Evolutionary conservation across 73 alveolate species (phyloP).

Genomic region (Symbiodinium natans): DNA sequence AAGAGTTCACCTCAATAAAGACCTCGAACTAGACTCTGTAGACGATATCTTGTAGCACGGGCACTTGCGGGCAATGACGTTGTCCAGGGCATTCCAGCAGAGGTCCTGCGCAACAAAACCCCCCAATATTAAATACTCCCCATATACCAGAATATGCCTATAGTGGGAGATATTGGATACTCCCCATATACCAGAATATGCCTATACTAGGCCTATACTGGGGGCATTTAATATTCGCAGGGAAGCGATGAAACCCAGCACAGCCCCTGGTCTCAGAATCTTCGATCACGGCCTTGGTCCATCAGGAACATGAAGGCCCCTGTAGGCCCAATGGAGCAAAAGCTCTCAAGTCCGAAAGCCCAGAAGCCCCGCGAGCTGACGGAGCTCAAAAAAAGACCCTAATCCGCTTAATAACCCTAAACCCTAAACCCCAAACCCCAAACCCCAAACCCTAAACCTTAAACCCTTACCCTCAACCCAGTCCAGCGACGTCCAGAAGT

Average conservation of each 20-base stretch:
- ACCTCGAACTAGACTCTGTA: too few species aligned
- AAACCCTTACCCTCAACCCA: too few species aligned
- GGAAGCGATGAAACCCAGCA: too few species aligned
- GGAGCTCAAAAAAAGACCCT: too few species aligned
- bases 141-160: not conserved
- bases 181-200: not conserved
- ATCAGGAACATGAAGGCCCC: not conserved
- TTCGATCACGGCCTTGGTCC: too few species aligned
- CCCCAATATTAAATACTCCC: too few species aligned
- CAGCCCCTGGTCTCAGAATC: too few species aligned
- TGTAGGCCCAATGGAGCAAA: not conserved
- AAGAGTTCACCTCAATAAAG: too few species aligned
- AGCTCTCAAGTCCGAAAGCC: not conserved
- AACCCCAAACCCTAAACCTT: not conserved
- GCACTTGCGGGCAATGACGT: constrained; percentile 67
- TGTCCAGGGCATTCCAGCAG: constrained; percentile 93
- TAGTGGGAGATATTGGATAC: not conserved
- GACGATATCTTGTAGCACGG: too few species aligned
- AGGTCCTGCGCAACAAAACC: constrained; percentile 67
- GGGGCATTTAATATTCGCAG: too few species aligned
- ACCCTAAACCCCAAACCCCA: not conserved
- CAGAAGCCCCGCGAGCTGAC: too few species aligned
- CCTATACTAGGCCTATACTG: not conserved
- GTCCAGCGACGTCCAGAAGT: constrained; percentile 85
- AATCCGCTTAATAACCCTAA: not conserved